Conservation (phyloP, 2,329 filamentous ascomycete species). For the Penicillium crustosum region DNA sequence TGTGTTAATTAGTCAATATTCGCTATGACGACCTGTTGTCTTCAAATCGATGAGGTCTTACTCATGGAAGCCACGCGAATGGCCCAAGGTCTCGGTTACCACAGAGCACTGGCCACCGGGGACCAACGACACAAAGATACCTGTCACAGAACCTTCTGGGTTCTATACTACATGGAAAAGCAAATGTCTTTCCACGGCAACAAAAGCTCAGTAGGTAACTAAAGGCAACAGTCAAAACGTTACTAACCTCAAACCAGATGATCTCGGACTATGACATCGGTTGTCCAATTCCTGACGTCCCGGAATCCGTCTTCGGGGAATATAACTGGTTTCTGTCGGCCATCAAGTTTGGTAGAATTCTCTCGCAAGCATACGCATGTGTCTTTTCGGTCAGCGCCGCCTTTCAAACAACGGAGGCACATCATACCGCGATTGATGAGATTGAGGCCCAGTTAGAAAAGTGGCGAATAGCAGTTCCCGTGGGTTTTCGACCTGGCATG, state of each 20-base stretch:
- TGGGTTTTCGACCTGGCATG: constrained; percentile 29
- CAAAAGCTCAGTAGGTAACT: constrained; percentile 34
- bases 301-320: constrained; percentile 33
- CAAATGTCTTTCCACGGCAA: constrained; percentile 30
- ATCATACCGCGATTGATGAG: background rate
- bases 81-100: constrained; percentile 30
- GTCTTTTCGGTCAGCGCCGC: constrained; percentile 40
- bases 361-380: constrained; percentile 35
- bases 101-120: constrained; percentile 1
- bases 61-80: constrained; percentile 39
- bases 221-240: background rate
- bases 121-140: constrained; percentile 10
- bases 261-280: background rate
- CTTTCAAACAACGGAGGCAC: constrained; percentile 13
- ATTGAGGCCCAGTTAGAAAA: constrained; percentile 18
- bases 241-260: background rate
- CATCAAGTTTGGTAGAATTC: constrained; percentile 32
- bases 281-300: constrained; percentile 30
- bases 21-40: constrained; percentile 34
- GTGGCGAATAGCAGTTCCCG: constrained; percentile 34
- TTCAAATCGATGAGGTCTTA: constrained; percentile 36
- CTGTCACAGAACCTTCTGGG: constrained; percentile 39
- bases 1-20: constrained; percentile 35
- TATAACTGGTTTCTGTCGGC: constrained; percentile 40
- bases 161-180: constrained; percentile 44